phyloP scores from a whole-genome alignment of 129 eudicot species.

The Pulicaria dysenterica region DNA sequence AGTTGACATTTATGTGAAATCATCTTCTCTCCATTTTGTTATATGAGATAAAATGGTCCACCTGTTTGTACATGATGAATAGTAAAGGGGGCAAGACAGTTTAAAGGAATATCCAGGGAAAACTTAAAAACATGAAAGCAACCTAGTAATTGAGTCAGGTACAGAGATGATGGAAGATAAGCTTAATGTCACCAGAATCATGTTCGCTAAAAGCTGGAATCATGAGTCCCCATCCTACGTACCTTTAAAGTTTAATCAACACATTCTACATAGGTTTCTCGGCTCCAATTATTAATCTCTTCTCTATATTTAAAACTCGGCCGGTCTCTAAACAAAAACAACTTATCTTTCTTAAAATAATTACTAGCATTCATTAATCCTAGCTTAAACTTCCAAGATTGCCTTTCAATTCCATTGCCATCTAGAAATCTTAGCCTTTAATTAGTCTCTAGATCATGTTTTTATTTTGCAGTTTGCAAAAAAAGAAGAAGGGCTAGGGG shows the following conservation, averaged over 20 bases:
- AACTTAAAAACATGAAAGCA: conserved; percentile 14
- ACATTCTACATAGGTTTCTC: conserved; percentile 8
- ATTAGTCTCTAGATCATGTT: not conserved
- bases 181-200: conserved; percentile 22
- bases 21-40: no score
- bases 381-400: no score
- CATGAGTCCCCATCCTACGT: conserved; percentile 21
- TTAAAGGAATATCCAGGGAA: not conserved
- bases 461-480: not conserved
- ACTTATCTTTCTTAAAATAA: not conserved
- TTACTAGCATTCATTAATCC: not conserved
- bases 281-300: not conserved
- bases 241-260: conserved; percentile 14
- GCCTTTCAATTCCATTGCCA: no score
- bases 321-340: not conserved
- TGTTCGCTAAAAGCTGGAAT: conserved; percentile 25
- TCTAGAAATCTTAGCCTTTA: no score
- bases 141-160: conserved; percentile 25
- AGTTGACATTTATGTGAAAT: no score
- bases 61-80: no score
- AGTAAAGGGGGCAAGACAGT: not conserved
- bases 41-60: no score
- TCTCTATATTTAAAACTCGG: not conserved
- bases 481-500: not conserved
- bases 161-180: conserved; percentile 6